phyloP scores from a whole-genome alignment of 1,284 basidiomycete species.

The Somion occarium region DNA sequence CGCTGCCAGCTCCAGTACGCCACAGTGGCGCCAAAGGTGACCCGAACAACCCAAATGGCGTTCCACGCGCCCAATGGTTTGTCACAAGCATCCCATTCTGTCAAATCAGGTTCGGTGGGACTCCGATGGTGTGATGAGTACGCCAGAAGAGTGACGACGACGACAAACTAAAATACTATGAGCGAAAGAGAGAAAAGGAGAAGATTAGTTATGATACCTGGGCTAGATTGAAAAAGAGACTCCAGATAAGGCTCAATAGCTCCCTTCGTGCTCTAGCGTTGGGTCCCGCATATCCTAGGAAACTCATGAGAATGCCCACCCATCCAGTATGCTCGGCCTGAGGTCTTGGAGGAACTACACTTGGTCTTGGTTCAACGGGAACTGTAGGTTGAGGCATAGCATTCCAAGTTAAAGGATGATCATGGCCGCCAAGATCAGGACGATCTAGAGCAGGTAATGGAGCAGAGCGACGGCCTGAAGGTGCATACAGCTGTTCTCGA shows the following conservation, averaged over 20 bases:
- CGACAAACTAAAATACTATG: slow-evolving; percentile 22
- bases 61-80: slow-evolving; percentile 70
- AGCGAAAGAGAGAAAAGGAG: slow-evolving; percentile 16
- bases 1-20: slow-evolving; percentile 59
- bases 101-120: slow-evolving; percentile 35
- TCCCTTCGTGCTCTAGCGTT: slow-evolving; percentile 53
- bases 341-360: neutral
- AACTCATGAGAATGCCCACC: slow-evolving; percentile 31
- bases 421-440: neutral
- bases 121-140: slow-evolving; percentile 47
- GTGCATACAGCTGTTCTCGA: neutral
- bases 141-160: slow-evolving; percentile 50
- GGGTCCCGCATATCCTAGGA: slow-evolving; percentile 54
- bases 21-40: slow-evolving; percentile 45
- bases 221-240: slow-evolving; percentile 44
- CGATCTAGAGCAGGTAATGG: neutral
- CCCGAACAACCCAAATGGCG: slow-evolving; percentile 61
- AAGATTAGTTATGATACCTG: too few species aligned
- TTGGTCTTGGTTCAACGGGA: neutral
- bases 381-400: neutral
- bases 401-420: neutral
- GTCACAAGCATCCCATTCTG: slow-evolving; percentile 64
- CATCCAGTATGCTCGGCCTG: slow-evolving; percentile 6
- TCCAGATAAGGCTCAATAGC: slow-evolving; percentile 53
- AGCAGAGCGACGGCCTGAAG: neutral